Base-by-base conservation (phyloP, 228 moss, liverwort and hornwort species). In the Sphagnum fallax region DNA sequence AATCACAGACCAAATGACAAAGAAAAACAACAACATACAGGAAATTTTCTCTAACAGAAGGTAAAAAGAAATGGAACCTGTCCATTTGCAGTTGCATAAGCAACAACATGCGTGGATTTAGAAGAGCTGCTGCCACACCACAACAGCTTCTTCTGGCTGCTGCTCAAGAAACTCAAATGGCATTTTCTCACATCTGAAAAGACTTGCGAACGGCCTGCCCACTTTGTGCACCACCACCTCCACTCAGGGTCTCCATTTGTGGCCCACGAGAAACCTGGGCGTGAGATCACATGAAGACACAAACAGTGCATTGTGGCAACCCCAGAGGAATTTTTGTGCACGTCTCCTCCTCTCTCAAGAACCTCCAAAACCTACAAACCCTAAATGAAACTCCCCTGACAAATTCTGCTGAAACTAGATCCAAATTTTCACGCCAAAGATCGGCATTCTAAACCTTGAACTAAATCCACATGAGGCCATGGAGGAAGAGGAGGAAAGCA, bases 231-330 rank as follows among this genome's bases (percentile, higher is more conserved):
- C 68, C 16, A 6, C 58, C 70, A 70, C 32, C 32, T 32, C 53
- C 7, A 69, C 52, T 65, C 75, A 16, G 47, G 68, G 52, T 52
- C 63, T 73, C 4, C 60, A 10, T 61, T 68, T 32, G 74, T 70
- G 70, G 65, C 57, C 5, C 57, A 63, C 60, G 55, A 65, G 52
- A 32, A 67, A 49, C 76, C 9, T 7, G 49, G 51, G 16, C 75
- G 10, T 50, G 50, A 50, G 18, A 55, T 65, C 16, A 68, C 51
- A 60, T 79, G 79, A 69, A 71, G 78, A 71, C 79, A 77, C 60
- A 75, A 51, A 69, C 68, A 52, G 52, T 76, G 81, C 87, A 87
- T 87, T 60, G 58, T 70, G 6, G 52, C 70, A 8, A 4, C 1
- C 55, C 55, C 55, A 55, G 9, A 12, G 55, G 8, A 55, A 32